Evolutionary conservation across 208 protist species (phyloP), one percentile per base, ranked within the genome.

Genomic region (Endotrypanum monterogeii): DNA sequence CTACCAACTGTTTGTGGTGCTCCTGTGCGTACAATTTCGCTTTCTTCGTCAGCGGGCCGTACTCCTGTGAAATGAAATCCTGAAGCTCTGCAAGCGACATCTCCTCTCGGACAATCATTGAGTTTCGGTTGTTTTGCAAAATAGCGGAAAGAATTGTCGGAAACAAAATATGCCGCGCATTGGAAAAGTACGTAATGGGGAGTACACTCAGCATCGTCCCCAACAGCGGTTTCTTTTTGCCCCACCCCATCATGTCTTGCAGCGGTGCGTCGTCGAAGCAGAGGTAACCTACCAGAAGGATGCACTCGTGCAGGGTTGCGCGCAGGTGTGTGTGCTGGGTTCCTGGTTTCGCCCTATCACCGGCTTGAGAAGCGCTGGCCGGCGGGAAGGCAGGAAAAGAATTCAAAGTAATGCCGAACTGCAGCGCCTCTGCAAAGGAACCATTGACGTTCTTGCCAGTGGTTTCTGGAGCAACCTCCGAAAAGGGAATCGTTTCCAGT

Each of bases 241-340:
- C 92, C 90, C 92, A 96, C 2, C 80, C 74, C 73, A 96, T 80
- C 79, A 95, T 94, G n/a, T 91, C 88, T 78, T 95, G 89, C 55
- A 95, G 80, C 50, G 65, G 72, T 39, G 71, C 73, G 73, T 96
- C 87, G 55, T 94, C 89, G 16, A 96, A 75, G 62, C 83, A 94
- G 18, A 96, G 80, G 70, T 96, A 96, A 14, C 90, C 88, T 37
- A 95, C 74, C 20, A 96, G 52, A 11, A 96, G 78, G 41, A 96
- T 76, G 80, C 85, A 91, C 77, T 96, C 92, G 62, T 96, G 92
- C 54, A 96, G 66, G 12, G 88, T 79, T 25, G 89, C 87, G 6
- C 92, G 88, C n/a, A 96, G 65, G 60, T 87, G 85, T 61, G 83
- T 84, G 14, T 58, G 56, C 52, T 44, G 41, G 18, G 78, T 79